phyloP scores from a whole-genome alignment of 306 rosid species.

The Quercus berberidifolia region DNA sequence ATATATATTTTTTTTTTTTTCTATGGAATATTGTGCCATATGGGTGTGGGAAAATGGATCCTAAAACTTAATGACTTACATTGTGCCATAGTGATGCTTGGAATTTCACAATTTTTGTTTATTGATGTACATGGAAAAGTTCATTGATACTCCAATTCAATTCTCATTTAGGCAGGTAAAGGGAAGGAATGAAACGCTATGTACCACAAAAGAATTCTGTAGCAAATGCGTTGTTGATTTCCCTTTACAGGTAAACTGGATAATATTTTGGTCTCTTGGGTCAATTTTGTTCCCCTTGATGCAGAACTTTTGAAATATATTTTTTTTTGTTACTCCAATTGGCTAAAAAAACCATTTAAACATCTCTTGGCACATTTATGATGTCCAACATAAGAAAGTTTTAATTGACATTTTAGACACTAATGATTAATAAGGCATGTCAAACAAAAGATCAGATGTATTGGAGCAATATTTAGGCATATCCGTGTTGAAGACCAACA shows the following conservation, averaged over 20 bases:
- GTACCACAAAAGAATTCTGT: conserved; percentile 83
- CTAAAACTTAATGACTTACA: conserved; percentile 43
- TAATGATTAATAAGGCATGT: neutral
- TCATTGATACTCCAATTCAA: neutral
- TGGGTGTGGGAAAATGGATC: conserved; percentile 96
- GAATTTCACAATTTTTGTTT: neutral
- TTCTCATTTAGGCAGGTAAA: conserved; percentile 49
- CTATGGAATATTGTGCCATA: conserved; percentile 25
- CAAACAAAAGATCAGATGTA: neutral
- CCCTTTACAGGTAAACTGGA: conserved; percentile 61
- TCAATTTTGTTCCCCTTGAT: neutral
- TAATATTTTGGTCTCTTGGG: neutral
- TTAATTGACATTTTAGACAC: too few species aligned
- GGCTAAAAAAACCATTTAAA: neutral
- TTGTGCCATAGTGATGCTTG: conserved; percentile 33
- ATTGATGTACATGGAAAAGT: neutral
- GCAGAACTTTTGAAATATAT: conserved; percentile 8
- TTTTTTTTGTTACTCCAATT: conserved; percentile 40
- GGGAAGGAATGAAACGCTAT: conserved; percentile 52
- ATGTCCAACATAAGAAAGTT: too few species aligned
- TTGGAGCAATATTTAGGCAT: neutral
- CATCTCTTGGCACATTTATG: too few species aligned
- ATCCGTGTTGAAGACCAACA: neutral
- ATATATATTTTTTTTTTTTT: neutral
- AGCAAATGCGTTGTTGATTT: conserved; percentile 75